Base-by-base conservation (phyloP, 331 rosid genomes). In the Dryas integrifolia region DNA sequence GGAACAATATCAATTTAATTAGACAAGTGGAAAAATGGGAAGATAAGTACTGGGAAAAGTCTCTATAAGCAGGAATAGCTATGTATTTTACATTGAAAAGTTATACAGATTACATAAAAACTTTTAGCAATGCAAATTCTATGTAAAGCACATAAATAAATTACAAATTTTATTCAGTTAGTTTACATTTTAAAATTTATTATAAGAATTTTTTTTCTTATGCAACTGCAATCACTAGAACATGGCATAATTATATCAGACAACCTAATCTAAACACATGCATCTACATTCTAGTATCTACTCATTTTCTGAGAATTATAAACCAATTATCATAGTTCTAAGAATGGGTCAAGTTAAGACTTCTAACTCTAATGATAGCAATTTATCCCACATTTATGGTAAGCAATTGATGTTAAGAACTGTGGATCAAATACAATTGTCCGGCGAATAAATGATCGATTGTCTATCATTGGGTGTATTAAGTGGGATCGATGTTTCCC, bases 1-100 rank as follows among this genome's bases (percentile, higher is more conserved):
- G 77, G 45, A 76, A 67, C 14, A 89, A 85, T 63, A 73, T 70
- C 55, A 82, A 82, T 55, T 51, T 77, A 35, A 84, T 87, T 30
- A 89, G 44, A 64, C 77, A 75, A 68, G 88, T 89, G 67, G 85
- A 80, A 79, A 84, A 76, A 61, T 85, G 87, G 96, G 96, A 85
- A 81, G 79, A 58, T 9, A 6, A 56, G 55, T 16, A 48, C 35
- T 64, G 71, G 70, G 71, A 52, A 52, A 15, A 52, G n/a, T 21
- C 51, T 13, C 35, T 38, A 3, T 13, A 38, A 50, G 51, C 53
- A 73, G 38, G 7, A 72, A 0, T 66, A 66, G 43, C 55, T 21
- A 35, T 5, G 5, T 10, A 51, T 47, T 12, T 5, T 45, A 13
- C 26, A 24, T 39, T 30, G 35, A 30, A 30, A 30, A 30, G 35